Percentiles rank a stretch among this genome's conserved stretches.
Evolutionary conservation across 257 asterid species (phyloP).

Genomic region (Solanum piurae): DNA sequence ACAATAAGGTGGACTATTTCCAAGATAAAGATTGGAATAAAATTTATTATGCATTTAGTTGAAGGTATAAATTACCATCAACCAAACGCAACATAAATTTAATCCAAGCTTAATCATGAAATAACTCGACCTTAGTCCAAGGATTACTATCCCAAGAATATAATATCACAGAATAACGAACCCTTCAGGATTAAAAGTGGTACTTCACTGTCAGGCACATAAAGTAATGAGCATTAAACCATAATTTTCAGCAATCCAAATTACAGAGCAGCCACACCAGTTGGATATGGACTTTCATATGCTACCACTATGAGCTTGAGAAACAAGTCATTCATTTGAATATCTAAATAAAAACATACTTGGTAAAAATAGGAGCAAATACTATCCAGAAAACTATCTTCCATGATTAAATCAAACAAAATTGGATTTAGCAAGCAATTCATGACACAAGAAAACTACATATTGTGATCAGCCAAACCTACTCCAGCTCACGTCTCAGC

Average conservation of each 20-base stretch:
- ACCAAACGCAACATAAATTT: neutral
- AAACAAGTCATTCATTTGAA: neutral
- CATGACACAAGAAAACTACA: neutral
- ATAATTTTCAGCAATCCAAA: neutral
- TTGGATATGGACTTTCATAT: neutral
- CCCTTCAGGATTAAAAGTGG: neutral
- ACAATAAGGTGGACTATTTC: neutral
- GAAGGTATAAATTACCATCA: neutral
- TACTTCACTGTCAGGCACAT: neutral
- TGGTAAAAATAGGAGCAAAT: neutral
- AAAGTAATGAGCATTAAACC: neutral
- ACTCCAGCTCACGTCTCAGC: neutral
- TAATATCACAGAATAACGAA: neutral
- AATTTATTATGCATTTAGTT: neutral
- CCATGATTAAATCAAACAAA: conserved; percentile 1
- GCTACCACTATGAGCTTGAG: neutral
- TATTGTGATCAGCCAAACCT: neutral
- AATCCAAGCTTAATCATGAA: too few species aligned
- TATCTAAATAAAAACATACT: neutral
- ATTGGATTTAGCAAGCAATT: neutral
- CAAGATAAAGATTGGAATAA: neutral
- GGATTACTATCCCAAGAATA: neutral
- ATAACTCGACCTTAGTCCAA: neutral
- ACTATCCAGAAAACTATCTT: neutral
- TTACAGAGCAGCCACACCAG: neutral